A percentile compares a stretch with the other conserved stretches of the same genome.
phyloP scores from a whole-genome alignment of 129 eudicot species.

The Gnaphalium uliginosum region DNA sequence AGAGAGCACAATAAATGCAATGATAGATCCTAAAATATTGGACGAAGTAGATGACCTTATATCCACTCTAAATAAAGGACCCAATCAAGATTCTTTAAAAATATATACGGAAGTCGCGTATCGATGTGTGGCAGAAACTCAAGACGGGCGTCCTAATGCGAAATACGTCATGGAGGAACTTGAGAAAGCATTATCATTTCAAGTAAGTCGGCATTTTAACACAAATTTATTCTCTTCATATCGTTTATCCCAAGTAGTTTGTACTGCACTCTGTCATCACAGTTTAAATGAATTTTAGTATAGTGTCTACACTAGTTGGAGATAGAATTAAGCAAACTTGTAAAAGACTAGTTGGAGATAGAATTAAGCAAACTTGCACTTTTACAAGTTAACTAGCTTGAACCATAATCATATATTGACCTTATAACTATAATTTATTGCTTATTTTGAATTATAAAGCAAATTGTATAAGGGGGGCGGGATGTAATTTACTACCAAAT shows the following conservation, averaged over 20 bases:
- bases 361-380: too few species aligned
- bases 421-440: too few species aligned
- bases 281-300: too few species aligned
- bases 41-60: too few species aligned
- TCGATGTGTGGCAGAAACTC: slow-evolving; percentile 5
- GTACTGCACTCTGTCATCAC: not conserved
- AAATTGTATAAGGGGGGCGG: too few species aligned
- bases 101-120: not conserved
- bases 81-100: slow-evolving; percentile 8
- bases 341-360: too few species aligned
- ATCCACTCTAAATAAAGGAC: not conserved
- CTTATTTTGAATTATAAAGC: too few species aligned
- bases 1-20: not conserved
- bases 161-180: not conserved
- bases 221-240: not conserved
- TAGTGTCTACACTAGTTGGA: too few species aligned
- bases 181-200: not conserved
- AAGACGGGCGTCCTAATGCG: not conserved
- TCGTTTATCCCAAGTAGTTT: not conserved
- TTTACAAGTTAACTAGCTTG: too few species aligned
- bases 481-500: not conserved
- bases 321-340: too few species aligned
- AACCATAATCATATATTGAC: too few species aligned
- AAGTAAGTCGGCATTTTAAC: slow-evolving; percentile 8
- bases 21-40: not conserved